Base-by-base conservation (phyloP, 2,329 filamentous ascomycete genomes). In the Septoria petroselini region DNA sequence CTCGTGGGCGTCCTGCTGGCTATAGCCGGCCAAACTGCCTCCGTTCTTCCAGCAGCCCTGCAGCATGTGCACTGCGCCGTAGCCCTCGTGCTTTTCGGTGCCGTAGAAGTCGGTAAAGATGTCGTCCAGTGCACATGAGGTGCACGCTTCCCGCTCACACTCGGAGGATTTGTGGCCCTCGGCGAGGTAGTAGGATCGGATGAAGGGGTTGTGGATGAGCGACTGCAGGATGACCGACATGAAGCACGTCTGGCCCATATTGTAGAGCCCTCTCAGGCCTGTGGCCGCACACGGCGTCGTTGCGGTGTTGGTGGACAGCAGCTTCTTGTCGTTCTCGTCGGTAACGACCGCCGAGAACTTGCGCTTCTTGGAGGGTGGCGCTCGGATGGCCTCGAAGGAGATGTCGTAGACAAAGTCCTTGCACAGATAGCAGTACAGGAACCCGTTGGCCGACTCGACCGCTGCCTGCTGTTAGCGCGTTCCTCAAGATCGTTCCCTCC, bases 161-260 rank as follows among this genome's bases (percentile, higher is more conserved):
- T 88, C 86, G 60, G 77, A 80, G 48, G 82, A 84, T 62, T 85
- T 84, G 69, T 98, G 91, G 0, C 91, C 89, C 66, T 95, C 91
- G 33, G 86, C 85, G 4, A 98, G 83, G 68, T 95, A 97, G 70
- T 88, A 97, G 61, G 91, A 91, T 52, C 88, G 84, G 23, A 98
- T 79, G 37, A 96, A 79, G 0, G 91, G 91, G 65, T 97, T 96
- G 72, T 96, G 91, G 47, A 97, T 80, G 61, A 98, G 83, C 49
- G 86, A 90, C 69, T 97, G 93, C 12, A 98, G 77, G 40, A 97
- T 90, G 23, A 96, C 91, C 62, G 93, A 95, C 78, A 97, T 91
- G 71, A 96, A 98, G 73, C 91, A 98, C 8, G 93, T 97, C 51
- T 94, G 90, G n/a, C 91, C 93, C 68, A 95, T 91, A 65, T 97